Evolutionary conservation across 2,329 filamentous ascomycete species (phyloP), one percentile per base, ranked within the genome.

Genomic region (Nannizziopsis barbatae): DNA sequence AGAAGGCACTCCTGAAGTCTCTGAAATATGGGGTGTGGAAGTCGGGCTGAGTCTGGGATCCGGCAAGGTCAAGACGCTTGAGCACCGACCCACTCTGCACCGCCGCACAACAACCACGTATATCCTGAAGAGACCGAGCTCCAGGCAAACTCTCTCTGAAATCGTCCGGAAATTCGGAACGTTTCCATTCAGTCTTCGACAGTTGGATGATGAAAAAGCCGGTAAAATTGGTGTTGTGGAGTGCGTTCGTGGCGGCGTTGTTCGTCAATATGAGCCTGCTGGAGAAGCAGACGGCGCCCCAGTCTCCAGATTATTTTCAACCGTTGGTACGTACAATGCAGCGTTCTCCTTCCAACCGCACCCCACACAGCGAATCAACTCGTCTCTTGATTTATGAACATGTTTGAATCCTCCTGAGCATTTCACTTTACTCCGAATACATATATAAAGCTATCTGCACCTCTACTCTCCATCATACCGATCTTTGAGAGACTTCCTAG

Each of bases 11-110:
- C 85, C 92, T 50, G 90, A 93, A 62, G 72, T 94, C 50, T 84
- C 86, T 57, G 92, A 98, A 66, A 89, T 94, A 53, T 98, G 92
- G 92, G 92, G 92, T 69, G 86, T 98, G 48, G 92, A 98, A 76
- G 81, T 95, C 65, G 90, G 90, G 58, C 80, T 98, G 64, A 92
- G 85, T 69, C 73, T 92, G 60, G 89, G 89, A 56, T 82, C 80
- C 53, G 92, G 92, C 65, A 98, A 98, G 76, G 84, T 94, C 69
- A 98, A 96, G 83, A 83, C 75, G 58, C 75, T 95, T 53, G 81
- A 87, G 62, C 84, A 93, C 70, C 81, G 92, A 55, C 74, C 92
- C 45, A 98, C 92, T 42, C 79, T 98, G 56, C 88, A 96, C 73
- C 86, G 90, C 65, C 85, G 90, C 62, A 96, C 92, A 50, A 83